Percentiles rank a stretch among this genome's conserved stretches.
phyloP scores from a whole-genome alignment of 371 early-diverging fungal genomes.

The Vairimorpha apis region DNA sequence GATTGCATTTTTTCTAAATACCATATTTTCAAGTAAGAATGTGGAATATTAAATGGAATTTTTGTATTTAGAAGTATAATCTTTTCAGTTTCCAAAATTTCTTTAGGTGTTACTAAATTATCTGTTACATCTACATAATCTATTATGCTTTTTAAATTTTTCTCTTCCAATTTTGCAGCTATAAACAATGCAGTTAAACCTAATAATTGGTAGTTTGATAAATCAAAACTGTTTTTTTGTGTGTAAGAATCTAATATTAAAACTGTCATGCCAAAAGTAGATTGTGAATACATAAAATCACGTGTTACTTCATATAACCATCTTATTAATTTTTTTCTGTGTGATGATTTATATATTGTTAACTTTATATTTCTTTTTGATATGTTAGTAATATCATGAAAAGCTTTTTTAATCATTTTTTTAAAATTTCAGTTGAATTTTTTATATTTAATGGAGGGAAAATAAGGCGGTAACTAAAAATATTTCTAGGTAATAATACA shows the following conservation, averaged over 20 bases:
- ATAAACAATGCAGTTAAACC: constrained; percentile 57
- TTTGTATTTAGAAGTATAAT: constrained; percentile 28
- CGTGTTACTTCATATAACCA: constrained; percentile 62
- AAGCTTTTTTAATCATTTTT: constrained; percentile 48
- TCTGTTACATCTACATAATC: constrained; percentile 58
- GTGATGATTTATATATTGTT: constrained; percentile 55
- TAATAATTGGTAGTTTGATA: constrained; percentile 55
- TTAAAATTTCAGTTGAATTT: constrained; percentile 14
- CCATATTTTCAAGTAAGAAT: constrained; percentile 8
- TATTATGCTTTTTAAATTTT: constrained; percentile 1
- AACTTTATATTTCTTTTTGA: constrained; percentile 54
- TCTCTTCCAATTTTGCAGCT: constrained; percentile 56
- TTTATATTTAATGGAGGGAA: constrained; percentile 39
- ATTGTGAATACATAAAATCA: constrained; percentile 49
- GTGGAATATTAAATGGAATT: constrained; percentile 14
- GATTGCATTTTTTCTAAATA: constrained; percentile 13
- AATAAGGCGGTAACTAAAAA: constrained; percentile 18
- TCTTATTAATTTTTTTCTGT: constrained; percentile 53
- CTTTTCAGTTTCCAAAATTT: constrained; percentile 56
- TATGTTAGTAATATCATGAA: constrained; percentile 63
- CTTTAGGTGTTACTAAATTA: constrained; percentile 32
- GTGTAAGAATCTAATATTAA: constrained; percentile 58
- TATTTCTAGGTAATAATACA: too few relatives aligned
- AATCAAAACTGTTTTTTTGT: constrained; percentile 11
- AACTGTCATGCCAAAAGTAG: constrained; percentile 47